Percentiles rank a stretch among this genome's conserved stretches.
Conservation (phyloP, 345 rosid genomes). For the Citrus unshiu region DNA sequence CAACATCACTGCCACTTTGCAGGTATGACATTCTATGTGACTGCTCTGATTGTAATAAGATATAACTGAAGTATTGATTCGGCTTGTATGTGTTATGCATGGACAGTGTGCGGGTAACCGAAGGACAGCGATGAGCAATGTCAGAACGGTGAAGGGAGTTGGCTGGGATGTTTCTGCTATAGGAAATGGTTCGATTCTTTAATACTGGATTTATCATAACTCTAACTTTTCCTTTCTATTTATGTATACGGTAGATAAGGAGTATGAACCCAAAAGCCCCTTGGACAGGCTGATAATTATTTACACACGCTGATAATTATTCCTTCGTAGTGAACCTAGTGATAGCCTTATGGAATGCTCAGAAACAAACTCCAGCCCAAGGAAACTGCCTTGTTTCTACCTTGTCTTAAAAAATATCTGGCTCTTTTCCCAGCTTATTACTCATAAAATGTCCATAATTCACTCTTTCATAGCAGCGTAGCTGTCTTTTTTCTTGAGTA, state of each 20-base stretch:
- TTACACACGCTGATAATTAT: not conserved
- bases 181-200: conserved; percentile 68
- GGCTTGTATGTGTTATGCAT: not conserved
- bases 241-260: not conserved
- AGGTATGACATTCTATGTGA: conserved; percentile 36
- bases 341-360: not conserved
- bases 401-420: not conserved
- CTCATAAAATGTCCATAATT: not conserved
- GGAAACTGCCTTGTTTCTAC: not conserved
- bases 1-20: conserved; percentile 71
- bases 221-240: not conserved
- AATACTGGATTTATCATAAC: not conserved
- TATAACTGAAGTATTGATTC: conserved; percentile 4
- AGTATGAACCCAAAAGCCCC: not conserved
- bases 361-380: not conserved
- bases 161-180: conserved; percentile 96
- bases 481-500: not conserved
- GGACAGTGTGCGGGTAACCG: conserved; percentile 96
- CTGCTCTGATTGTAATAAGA: not conserved
- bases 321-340: not conserved
- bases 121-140: conserved; percentile 96
- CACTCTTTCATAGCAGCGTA: not conserved
- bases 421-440: not conserved
- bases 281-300: not conserved
- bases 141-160: conserved; percentile 76